A percentile compares a stretch with the other conserved stretches of the same genome.
These are phyloP conservation scores for Starmerella lactis-condensi DNA, from an alignment of 805 yeast genomes.

Conservation along the genomic window DNA sequence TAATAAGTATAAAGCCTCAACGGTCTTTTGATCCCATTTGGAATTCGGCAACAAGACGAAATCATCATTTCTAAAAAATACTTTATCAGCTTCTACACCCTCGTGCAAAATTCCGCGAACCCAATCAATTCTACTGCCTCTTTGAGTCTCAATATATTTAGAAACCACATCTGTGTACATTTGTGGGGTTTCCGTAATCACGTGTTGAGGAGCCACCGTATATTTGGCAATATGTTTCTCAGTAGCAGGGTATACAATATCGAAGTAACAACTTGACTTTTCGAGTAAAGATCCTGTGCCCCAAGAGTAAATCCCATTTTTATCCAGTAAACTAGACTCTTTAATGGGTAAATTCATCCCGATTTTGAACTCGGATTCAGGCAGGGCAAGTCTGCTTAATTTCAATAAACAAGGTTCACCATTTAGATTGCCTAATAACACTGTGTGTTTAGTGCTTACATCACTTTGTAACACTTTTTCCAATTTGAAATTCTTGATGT, in stretches of 20 bases:
- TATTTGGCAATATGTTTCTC: conserved; percentile 65
- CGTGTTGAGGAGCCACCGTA: conserved; percentile 37
- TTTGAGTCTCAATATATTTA: conserved; percentile 63
- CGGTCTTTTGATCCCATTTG: conserved; percentile 70
- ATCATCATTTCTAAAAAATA: conserved; percentile 49
- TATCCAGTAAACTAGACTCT: conserved; percentile 29
- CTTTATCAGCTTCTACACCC: conserved; percentile 69
- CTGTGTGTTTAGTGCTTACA: conserved; percentile 49
- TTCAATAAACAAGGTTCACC: conserved; percentile 46
- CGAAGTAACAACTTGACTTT: conserved; percentile 48
- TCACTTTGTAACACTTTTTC: conserved; percentile 32
- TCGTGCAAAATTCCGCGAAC: conserved; percentile 64
- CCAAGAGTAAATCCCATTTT: conserved; percentile 78
- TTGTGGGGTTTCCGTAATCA: conserved; percentile 67
- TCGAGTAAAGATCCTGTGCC: conserved; percentile 33
- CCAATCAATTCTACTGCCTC: conserved; percentile 71
- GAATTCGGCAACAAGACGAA: conserved; percentile 78
- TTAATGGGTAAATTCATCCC: conserved; percentile 9
- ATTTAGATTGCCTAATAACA: conserved; percentile 49
- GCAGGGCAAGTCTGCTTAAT: conserved; percentile 20
- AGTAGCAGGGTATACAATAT: conserved; percentile 77
- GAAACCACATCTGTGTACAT: conserved; percentile 40
- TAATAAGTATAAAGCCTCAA: conserved; percentile 57
- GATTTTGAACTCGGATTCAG: conserved; percentile 8
- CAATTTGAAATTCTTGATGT: conserved; percentile 27